These are phyloP conservation scores for Dentiscutata heterogama DNA, from an alignment of 371 early-diverging fungal genomes.

Conservation along the genomic window DNA sequence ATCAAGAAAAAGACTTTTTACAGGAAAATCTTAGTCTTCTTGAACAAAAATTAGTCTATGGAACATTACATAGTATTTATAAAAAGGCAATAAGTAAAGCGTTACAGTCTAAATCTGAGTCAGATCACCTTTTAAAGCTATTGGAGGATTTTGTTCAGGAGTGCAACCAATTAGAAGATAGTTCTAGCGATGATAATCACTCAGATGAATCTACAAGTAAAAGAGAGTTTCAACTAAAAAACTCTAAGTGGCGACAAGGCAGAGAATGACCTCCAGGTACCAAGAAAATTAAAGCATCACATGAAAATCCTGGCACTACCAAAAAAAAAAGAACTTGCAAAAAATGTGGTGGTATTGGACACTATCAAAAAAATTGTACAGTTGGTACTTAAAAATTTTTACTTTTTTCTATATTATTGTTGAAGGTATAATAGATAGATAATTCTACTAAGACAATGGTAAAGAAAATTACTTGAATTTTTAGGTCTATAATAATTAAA, in stretches of 20 bases:
- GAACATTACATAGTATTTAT: neutral
- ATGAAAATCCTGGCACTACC: neutral
- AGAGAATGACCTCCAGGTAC: neutral
- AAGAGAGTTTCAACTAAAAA: neutral
- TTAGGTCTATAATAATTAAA: too few relatives aligned
- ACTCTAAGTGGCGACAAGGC: neutral
- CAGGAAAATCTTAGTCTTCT: neutral
- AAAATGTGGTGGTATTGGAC: neutral
- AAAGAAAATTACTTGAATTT: too few relatives aligned
- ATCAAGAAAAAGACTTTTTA: neutral
- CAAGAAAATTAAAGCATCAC: neutral
- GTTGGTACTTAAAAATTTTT: neutral
- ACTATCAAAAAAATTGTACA: slow-evolving; percentile 24
- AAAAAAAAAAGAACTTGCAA: neutral
- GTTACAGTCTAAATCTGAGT: neutral
- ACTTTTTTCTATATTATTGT: too few relatives aligned
- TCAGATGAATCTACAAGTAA: neutral
- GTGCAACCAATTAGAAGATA: neutral
- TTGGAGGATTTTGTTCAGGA: slow-evolving; percentile 13
- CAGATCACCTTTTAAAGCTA: neutral
- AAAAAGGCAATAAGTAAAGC: neutral
- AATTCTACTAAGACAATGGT: too few relatives aligned
- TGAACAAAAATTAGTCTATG: slow-evolving; percentile 7
- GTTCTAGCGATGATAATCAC: neutral
- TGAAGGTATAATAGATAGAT: too few relatives aligned